Evolutionary conservation across 202 grass and related monocot species (phyloP).

Genomic region (Setaria italica): DNA sequence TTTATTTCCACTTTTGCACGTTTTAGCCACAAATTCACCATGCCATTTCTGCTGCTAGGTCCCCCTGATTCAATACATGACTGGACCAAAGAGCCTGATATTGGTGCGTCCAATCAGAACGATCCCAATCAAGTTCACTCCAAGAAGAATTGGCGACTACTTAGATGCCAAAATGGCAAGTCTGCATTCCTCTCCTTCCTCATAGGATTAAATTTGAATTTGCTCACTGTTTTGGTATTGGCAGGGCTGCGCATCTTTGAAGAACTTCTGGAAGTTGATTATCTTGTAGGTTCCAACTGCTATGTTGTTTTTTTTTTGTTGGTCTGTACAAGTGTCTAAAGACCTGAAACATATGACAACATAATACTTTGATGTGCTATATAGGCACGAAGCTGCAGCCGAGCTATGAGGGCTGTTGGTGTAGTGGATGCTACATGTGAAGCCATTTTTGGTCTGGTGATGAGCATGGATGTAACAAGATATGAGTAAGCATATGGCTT

Average conservation of each 20-base stretch:
- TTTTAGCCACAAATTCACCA: slow-evolving; percentile 19
- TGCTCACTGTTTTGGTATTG: slow-evolving; percentile 33
- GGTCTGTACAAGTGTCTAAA: slow-evolving; percentile 26
- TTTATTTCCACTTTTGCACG: slow-evolving; percentile 16
- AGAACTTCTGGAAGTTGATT: slow-evolving; percentile 85
- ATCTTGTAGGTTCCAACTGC: slow-evolving; percentile 62
- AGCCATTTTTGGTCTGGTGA: slow-evolving; percentile 88
- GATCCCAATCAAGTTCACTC: slow-evolving; percentile 65
- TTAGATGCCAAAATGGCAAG: slow-evolving; percentile 98
- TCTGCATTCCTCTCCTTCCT: slow-evolving; percentile 17
- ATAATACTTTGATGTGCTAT: slow-evolving; percentile 13
- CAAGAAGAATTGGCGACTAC: slow-evolving; percentile 86
- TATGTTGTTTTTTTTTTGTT: not conserved
- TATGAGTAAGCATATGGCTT: slow-evolving; percentile 64
- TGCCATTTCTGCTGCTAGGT: slow-evolving; percentile 55
- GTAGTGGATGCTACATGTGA: slow-evolving; percentile 91
- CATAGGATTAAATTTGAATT: not conserved
- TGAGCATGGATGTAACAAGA: slow-evolving; percentile 96
- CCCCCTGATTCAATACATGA: slow-evolving; percentile 83
- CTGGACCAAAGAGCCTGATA: slow-evolving; percentile 85
- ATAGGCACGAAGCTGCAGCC: slow-evolving; percentile 86
- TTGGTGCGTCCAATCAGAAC: slow-evolving; percentile 56
- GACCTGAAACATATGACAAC: not conserved
- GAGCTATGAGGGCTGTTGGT: slow-evolving; percentile 94
- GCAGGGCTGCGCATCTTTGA: slow-evolving; percentile 95